Conservation (phyloP, 2,329 filamentous ascomycete genomes). For the Waltergamsia citrina region DNA sequence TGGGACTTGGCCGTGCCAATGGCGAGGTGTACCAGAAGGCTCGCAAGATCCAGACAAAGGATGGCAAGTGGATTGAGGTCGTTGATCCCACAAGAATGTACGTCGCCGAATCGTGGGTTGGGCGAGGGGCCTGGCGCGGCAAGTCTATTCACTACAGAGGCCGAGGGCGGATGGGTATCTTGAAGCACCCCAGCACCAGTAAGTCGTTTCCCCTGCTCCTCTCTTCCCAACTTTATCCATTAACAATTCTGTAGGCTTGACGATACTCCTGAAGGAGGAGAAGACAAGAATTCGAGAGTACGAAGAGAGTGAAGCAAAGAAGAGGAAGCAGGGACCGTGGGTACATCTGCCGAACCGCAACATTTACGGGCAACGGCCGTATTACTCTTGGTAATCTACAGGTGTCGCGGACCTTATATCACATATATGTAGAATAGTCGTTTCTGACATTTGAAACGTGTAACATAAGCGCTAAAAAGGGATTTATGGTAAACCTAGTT, state of each 20-base stretch:
- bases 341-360: slow-evolving; percentile 79
- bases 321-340: slow-evolving; percentile 71
- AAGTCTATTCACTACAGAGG: slow-evolving; percentile 62
- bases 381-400: slow-evolving; percentile 71
- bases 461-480: slow-evolving; percentile 2
- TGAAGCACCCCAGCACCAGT: slow-evolving; percentile 69
- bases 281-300: slow-evolving; percentile 76
- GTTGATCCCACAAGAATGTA: slow-evolving; percentile 75
- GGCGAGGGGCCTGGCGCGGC: slow-evolving; percentile 55
- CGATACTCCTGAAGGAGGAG: slow-evolving; percentile 85
- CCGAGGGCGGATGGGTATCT: slow-evolving; percentile 57
- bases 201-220: slow-evolving; percentile 26
- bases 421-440: slow-evolving; percentile 3
- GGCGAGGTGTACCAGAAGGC: slow-evolving; percentile 26
- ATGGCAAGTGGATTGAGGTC: slow-evolving; percentile 63
- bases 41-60: slow-evolving; percentile 58
- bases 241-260: slow-evolving; percentile 48
- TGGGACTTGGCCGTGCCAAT: slow-evolving; percentile 57
- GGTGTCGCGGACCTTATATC: neutral
- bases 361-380: slow-evolving; percentile 75
- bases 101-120: slow-evolving; percentile 88
- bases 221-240: slow-evolving; percentile 8
- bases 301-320: slow-evolving; percentile 68
- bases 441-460: slow-evolving; percentile 1
- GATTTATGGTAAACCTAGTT: too few species aligned